Conservation (phyloP, 371 early-diverging fungal species). For the Rhizopus delemar region DNA sequence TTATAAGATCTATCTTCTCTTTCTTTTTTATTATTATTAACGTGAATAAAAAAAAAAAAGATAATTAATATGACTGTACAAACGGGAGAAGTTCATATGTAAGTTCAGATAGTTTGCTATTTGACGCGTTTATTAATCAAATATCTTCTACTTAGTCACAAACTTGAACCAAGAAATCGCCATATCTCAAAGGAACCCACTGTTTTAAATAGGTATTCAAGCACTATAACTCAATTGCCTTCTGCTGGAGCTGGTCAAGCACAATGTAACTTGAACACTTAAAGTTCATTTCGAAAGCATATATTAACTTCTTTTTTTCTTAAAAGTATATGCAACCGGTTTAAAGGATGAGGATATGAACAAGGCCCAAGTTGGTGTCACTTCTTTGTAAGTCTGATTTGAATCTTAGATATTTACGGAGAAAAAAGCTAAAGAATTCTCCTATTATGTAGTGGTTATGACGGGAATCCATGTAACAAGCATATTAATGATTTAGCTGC, state of each 20-base stretch:
- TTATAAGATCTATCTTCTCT: neutral
- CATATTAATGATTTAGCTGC: conserved; percentile 86
- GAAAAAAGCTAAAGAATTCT: neutral
- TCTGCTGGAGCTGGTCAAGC: conserved; percentile 94
- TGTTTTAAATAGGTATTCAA: conserved; percentile 73
- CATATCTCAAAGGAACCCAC: conserved; percentile 19
- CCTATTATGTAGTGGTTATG: conserved; percentile 26
- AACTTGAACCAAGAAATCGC: conserved; percentile 39
- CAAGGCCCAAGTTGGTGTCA: conserved; percentile 90
- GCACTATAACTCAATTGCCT: conserved; percentile 85
- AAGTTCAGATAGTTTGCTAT: neutral
- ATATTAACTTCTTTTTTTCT: too few species aligned
- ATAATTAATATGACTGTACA: neutral
- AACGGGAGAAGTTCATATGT: conserved; percentile 1
- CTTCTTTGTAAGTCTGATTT: conserved; percentile 70
- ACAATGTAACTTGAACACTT: conserved; percentile 68
- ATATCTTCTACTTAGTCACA: conserved; percentile 24
- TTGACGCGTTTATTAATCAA: neutral
- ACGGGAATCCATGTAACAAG: conserved; percentile 94
- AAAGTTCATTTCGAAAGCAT: conserved; percentile 1
- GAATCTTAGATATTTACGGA: neutral
- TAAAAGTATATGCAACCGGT: conserved; percentile 85
- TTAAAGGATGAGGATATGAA: conserved; percentile 73
- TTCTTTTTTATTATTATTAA: neutral
- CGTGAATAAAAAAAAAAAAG: too few species aligned